Evolutionary conservation across 768 basidiomycete species (phyloP).

Genomic region (Obba rivulosa): DNA sequence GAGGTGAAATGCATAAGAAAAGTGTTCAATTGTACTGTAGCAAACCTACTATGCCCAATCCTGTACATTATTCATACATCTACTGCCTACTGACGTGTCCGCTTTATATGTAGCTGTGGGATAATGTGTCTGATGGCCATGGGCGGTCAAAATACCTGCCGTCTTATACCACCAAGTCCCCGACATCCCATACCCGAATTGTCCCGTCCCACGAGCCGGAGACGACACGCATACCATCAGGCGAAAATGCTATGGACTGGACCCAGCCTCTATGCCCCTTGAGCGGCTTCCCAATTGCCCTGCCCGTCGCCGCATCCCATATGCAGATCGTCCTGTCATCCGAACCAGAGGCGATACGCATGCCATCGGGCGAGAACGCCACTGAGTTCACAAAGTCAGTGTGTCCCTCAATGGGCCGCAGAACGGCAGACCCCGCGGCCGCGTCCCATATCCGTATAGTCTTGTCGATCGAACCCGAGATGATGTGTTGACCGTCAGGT

Average conservation of each 20-base stretch:
- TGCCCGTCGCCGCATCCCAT: slow-evolving; percentile 21
- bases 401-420: slow-evolving; percentile 17
- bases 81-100: no score
- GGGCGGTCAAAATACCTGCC: no score
- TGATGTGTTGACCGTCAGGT: background rate
- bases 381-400: slow-evolving; percentile 15
- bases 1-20: no score
- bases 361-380: slow-evolving; percentile 27
- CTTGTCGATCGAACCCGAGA: slow-evolving; percentile 4
- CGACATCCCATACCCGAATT: slow-evolving; percentile 18
- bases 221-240: slow-evolving; percentile 18
- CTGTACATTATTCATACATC: no score
- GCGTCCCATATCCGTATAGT: slow-evolving; percentile 2
- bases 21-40: no score
- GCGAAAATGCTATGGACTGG: slow-evolving; percentile 21
- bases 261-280: slow-evolving; percentile 9
- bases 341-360: slow-evolving; percentile 23
- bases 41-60: no score
- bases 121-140: no score
- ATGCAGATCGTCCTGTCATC: slow-evolving; percentile 22
- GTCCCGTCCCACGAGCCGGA: slow-evolving; percentile 18
- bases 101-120: no score
- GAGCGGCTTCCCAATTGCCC: background rate
- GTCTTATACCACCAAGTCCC: no score
- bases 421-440: background rate